Evolutionary conservation across 1,139 yeast genomes (phyloP), one percentile per base, ranked within the genome.

Genomic region (Diutina rugosa): DNA sequence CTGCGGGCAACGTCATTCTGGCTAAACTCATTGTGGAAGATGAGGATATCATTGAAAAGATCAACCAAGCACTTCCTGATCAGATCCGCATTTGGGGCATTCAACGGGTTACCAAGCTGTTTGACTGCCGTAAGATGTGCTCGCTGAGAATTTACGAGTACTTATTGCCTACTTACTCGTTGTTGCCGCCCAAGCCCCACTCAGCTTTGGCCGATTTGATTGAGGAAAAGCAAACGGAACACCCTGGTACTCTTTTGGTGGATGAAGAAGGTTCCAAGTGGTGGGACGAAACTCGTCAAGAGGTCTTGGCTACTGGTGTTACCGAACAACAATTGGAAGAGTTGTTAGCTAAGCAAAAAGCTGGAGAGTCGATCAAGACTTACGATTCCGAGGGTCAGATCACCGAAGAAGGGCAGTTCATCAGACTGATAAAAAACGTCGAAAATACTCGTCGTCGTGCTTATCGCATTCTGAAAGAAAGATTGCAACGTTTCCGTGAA

Each of bases 121-220:
- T 95, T 70, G 98, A 93, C 69, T 91, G 98, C 70, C 79, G 98
- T 62, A 91, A 90, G 68, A 82, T 90, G 87, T 95, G 99, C 70
- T 86, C 95, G 5, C 90, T 97, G 10, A 81, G 99, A 68, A 79
- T 95, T 60, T 93, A 93, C 69, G 99, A 93, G 73, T 93, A 93
- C 67, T 73, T 95, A 63, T 79, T 93, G 65, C 99, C 99, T 47
- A 87, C 96, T 0, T 90, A 89, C 68, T 82, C 96, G 1, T 82
- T 93, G 61, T 72, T 93, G 58, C 95, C 96, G 4, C 97, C 98
- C n/a, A 85, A 87, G 65, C 96, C 96, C 10, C 73, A 76, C 53
- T 77, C 90, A 35, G 76, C 79, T 12, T 74, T 93, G 60, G 84
- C 82, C 51, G 75, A 81, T 58, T 80, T 82, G 62, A 77, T 91